Base-by-base conservation (phyloP, 2,329 filamentous ascomycete genomes). In the Amphichorda felina region DNA sequence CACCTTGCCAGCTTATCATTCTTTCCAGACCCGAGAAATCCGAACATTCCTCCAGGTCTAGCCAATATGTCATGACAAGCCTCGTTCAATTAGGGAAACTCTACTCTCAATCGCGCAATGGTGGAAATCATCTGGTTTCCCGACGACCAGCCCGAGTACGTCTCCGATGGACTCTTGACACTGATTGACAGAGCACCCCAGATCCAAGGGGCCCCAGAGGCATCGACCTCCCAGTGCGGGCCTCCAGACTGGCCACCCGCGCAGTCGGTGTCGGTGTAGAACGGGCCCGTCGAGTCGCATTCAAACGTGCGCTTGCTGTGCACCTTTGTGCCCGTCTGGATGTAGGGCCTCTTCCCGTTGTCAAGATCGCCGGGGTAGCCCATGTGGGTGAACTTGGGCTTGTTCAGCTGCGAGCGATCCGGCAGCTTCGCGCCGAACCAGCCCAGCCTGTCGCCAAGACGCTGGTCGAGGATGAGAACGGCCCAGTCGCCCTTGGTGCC, bases 161-260 rank as follows among this genome's bases (percentile, higher is more conserved):
- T n/a, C n/a, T n/a, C n/a, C n/a, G n/a, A n/a, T n/a, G n/a, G n/a
- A 13, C 5, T 15, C 27, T 7, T 29, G 11, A 39, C 33, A 9
- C 36, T 30, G 17, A 39, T 36, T 8, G 37, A 39, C 19, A 39
- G 29, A 8, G 37, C 24, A 10, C 37, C 37, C 37, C 37, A 39
- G 22, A 39, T 39, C 33, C 34, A 39, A 8, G 33, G 28, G 34
- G 36, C 25, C 10, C 33, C 33, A 13, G 36, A 17, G 7, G 16
- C 24, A 9, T 34, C 36, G 11, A 36, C 8, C 37, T 38, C 33
- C 39, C 39, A 41, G 24, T 30, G 26, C 6, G 39, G 36, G 10
- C 39, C 39, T n/a, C 40, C 40, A 2, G 40, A 42, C 35, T 42
- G 40, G 3, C 40, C 40, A 14, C 38, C 40, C 10, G 34, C 33